Conservation (phyloP, 2,329 filamentous ascomycete species). For the Fusarium phyllophilum region DNA sequence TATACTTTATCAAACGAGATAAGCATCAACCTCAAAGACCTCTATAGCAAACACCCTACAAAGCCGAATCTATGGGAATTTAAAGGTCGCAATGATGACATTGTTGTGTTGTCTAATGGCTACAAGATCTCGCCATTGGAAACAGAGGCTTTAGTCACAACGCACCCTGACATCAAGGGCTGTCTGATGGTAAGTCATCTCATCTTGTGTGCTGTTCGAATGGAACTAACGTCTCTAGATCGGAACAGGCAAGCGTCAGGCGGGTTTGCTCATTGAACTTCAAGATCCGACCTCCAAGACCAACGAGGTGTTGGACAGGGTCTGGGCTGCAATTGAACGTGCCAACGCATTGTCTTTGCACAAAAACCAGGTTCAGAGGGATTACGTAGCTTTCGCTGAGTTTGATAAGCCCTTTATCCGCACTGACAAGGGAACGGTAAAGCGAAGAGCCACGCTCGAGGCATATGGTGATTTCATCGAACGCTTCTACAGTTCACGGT, state of each 20-base stretch:
- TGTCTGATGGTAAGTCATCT: background rate
- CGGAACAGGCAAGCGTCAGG: background rate
- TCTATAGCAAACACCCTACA: background rate
- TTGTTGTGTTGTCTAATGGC: background rate
- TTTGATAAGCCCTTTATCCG: background rate
- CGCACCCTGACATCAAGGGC: background rate
- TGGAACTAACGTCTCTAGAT: background rate
- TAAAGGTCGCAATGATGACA: background rate
- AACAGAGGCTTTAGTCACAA: background rate
- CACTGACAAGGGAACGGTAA: background rate
- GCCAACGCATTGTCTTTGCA: background rate
- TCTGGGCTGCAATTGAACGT: background rate
- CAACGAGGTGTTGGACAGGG: background rate
- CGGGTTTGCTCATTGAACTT: background rate
- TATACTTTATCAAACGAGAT: background rate
- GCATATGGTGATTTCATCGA: background rate
- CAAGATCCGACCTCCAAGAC: background rate
- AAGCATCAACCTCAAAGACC: background rate
- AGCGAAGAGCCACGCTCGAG: background rate
- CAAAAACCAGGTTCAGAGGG: background rate
- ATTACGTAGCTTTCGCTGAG: background rate
- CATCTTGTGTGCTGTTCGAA: fast-evolving
- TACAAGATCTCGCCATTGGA: background rate
- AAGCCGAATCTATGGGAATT: background rate
- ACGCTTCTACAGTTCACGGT: background rate